phyloP scores from a whole-genome alignment of 1,284 basidiomycete genomes.

The Taiwanofungus camphoratus region DNA sequence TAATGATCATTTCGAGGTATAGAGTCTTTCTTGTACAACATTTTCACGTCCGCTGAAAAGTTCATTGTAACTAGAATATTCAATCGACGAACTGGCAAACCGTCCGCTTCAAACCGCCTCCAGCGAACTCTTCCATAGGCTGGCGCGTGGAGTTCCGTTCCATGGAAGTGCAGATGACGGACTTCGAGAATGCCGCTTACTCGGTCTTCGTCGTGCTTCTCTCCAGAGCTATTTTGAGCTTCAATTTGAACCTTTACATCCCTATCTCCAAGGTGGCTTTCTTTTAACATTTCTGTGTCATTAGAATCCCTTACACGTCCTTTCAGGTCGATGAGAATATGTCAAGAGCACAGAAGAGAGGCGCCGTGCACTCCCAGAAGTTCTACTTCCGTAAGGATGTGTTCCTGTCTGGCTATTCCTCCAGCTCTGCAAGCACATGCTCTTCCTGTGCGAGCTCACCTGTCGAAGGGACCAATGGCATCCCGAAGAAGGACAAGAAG shows the following conservation, averaged over 20 bases:
- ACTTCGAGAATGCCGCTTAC: constrained; percentile 98
- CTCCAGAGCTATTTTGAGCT: constrained; percentile 87
- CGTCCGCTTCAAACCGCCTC: constrained; percentile 96
- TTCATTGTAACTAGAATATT: constrained; percentile 60
- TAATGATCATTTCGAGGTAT: constrained; percentile 94
- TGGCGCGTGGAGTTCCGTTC: constrained; percentile 99
- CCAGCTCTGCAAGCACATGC: constrained; percentile 33
- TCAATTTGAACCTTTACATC: constrained; percentile 93
- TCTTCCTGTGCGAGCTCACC: constrained; percentile 53
- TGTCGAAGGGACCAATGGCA: constrained; percentile 28
- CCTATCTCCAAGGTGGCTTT: constrained; percentile 85
- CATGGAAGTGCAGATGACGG: constrained; percentile 99
- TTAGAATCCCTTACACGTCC: neutral
- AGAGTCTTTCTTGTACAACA: constrained; percentile 2
- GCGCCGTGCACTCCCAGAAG: constrained; percentile 68
- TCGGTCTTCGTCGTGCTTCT: constrained; percentile 92
- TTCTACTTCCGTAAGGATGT: constrained; percentile 93
- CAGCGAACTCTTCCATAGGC: constrained; percentile 86
- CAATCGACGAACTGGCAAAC: constrained; percentile 99
- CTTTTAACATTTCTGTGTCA: neutral
- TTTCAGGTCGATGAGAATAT: constrained; percentile 95
- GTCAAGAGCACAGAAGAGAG: constrained; percentile 81
- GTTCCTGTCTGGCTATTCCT: constrained; percentile 49
- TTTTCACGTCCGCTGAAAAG: constrained; percentile 5
- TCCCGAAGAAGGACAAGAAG: constrained; percentile 50